Evolutionary conservation across 257 asterid genomes (phyloP).

Genomic region (Solanum stenotomum): DNA sequence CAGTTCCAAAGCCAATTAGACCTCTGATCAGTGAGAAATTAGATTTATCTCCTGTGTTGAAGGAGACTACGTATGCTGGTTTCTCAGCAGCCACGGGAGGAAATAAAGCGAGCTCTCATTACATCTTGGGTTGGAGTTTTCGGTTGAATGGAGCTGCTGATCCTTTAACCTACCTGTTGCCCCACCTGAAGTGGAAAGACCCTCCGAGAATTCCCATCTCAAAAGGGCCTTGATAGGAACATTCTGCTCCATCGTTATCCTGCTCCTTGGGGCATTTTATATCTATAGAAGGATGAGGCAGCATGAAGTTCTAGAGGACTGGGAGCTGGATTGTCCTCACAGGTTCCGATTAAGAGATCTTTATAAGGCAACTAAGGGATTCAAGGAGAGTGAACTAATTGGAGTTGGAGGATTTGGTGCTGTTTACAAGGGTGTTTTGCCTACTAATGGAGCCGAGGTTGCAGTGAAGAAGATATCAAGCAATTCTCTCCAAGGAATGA

Average conservation of each 20-base stretch:
- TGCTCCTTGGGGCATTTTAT: constrained; percentile 15
- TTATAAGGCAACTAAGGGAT: constrained; percentile 51
- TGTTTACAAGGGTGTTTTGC: constrained; percentile 55
- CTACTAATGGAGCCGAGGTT: constrained; percentile 32
- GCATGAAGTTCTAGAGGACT: constrained; percentile 48
- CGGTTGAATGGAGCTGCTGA: constrained; percentile 37
- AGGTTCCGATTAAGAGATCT: constrained; percentile 55
- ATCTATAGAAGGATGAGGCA: constrained; percentile 18
- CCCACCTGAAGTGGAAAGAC: constrained; percentile 6
- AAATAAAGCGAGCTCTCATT: constrained; percentile 44
- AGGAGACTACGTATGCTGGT: constrained; percentile 33
- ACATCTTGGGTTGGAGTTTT: constrained; percentile 78
- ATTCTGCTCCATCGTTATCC: constrained; percentile 24
- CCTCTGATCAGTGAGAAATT: constrained; percentile 7
- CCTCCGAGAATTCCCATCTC: constrained; percentile 12
- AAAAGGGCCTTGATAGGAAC: constrained; percentile 29
- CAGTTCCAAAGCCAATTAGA: constrained; percentile 18
- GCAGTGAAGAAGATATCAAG: constrained; percentile 68
- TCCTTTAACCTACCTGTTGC: constrained; percentile 29
- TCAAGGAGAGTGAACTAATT: constrained; percentile 38
- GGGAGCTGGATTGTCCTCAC: constrained; percentile 78
- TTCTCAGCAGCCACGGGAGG: constrained; percentile 83
- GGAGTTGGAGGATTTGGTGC: constrained; percentile 73
- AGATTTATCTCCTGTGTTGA: constrained; percentile 21
- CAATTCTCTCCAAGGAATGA: constrained; percentile 48